Percentiles rank a stretch among this genome's conserved stretches.
phyloP scores from a whole-genome alignment of 1,139 yeast genomes.

The Pichia sp. region DNA sequence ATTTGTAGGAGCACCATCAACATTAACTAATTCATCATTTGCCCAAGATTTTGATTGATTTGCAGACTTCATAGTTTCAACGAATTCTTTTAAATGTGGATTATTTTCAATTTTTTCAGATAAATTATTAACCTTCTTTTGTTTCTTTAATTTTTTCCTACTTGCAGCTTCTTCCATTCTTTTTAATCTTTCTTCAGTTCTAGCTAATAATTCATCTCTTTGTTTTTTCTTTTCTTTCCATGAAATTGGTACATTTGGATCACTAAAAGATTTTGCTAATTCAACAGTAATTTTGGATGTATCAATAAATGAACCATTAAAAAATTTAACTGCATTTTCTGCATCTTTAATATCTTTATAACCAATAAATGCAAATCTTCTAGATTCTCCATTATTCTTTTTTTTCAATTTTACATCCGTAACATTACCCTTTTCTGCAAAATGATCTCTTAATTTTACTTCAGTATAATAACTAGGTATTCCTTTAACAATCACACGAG shows the following conservation, averaged over 20 bases:
- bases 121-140: slow-evolving; percentile 31
- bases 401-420: slow-evolving; percentile 86
- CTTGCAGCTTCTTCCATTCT: slow-evolving; percentile 40
- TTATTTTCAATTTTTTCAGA: slow-evolving; percentile 58
- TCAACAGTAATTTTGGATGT: slow-evolving; percentile 76
- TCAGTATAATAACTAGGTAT: slow-evolving; percentile 79
- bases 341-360: slow-evolving; percentile 71
- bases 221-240: slow-evolving; percentile 57
- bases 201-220: slow-evolving; percentile 46
- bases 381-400: slow-evolving; percentile 75
- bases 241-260: slow-evolving; percentile 72
- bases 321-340: slow-evolving; percentile 66
- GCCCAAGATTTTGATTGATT: slow-evolving; percentile 66
- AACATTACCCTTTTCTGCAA: slow-evolving; percentile 44
- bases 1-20: slow-evolving; percentile 42
- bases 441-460: slow-evolving; percentile 64
- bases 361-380: slow-evolving; percentile 93
- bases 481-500: slow-evolving; percentile 94
- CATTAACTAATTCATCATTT: slow-evolving; percentile 57
- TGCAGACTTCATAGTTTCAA: slow-evolving; percentile 79
- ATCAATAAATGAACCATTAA: slow-evolving; percentile 73
- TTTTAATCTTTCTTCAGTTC: slow-evolving; percentile 47
- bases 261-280: slow-evolving; percentile 79
- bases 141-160: slow-evolving; percentile 19
- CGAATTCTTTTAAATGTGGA: slow-evolving; percentile 68